Base-by-base conservation (phyloP, 2,329 filamentous ascomycete genomes). In the Thielaviopsis ethacetica region DNA sequence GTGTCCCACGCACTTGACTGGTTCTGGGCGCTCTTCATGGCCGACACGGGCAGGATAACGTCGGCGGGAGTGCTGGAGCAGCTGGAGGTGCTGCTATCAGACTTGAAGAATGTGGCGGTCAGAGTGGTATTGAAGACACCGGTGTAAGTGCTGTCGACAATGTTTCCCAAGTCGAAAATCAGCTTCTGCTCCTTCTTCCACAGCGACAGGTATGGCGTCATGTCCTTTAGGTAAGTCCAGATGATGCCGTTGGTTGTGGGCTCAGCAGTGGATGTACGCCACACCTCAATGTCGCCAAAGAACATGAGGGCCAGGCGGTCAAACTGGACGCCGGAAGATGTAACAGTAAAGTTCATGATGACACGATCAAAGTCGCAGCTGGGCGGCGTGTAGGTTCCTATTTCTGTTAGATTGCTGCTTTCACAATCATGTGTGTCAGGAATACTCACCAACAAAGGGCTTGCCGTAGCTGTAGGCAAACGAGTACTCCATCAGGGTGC, bases 231-330 rank as follows among this genome's bases (percentile, higher is more conserved):
- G 66, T 88, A 89, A 0, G 79, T 82, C 85, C 86, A 91, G 52
- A 77, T 72, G 62, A 93, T 90, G 6, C 87, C 88, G 22, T 76
- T 76, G 4, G 72, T 65, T 0, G 82, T 88, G 1, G 88, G 87
- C 71, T 94, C 86, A 3, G 88, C 86, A 0, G 88, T 94, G 5
- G 86, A 90, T 1, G 87, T 91, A 24, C 88, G 77, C 75, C 86
- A 93, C n/a, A 94, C 77, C 68, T 94, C 88, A 10, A 80, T 82
- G 67, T 91, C 85, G 49, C 81, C 82, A 44, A 93, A 74, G 65
- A 84, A 93, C 77, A 93, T 83, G 34, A 85, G 69, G 3, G 82
- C 88, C 9, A 91, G 75, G 47, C 88, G 79, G 67, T 94, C 88
- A 69, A 80, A 91, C 65, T 94, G 88, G 2, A 80, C 77, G 0